Base-by-base conservation (phyloP, 352 stramenopile genomes). In the Phytophthora syringae region DNA sequence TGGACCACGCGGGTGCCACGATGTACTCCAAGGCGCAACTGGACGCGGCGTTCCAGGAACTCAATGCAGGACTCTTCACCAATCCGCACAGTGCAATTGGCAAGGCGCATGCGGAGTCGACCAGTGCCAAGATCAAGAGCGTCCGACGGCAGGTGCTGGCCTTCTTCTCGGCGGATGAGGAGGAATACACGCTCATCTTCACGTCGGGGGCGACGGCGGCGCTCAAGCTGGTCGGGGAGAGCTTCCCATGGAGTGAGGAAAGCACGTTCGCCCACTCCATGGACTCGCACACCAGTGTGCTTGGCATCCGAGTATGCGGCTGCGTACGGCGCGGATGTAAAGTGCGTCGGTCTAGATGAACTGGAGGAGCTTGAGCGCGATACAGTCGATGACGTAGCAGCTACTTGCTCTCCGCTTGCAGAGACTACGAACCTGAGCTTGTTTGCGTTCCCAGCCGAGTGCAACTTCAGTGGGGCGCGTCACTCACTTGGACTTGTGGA, bases 1-100 rank as follows among this genome's bases (percentile, higher is more conserved):
- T 97, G 51, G 89, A 97, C 57, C 88, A 97, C 60, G 88, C 89
- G 4, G 88, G 88, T 30, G 86, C 89, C 27, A 95, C 89, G 20
- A 77, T 95, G 57, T 93, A 89, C 60, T 81, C 79, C 13, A 73
- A 74, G 27, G 72, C 72, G 45, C 89, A 97, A 57, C 52, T 97
- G 39, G 63, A 84, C 32, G 58, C 59, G 27, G 59, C 68, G 20
- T 82, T 88, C 53, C 50, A 68, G 6, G 79, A 89, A 55, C 71
- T 94, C n/a, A 64, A 72, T 30, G 15, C 32, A 2, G 76, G 77
- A 16, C 25, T 93, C 21, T 88, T 89, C 22, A 77, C 72, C 13
- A 94, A 92, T 36, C 84, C 88, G 4, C 84, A 94, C 64, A 92
- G 80, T n/a, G 54, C 71, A 13, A 51, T 51, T 11, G 42, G 52